Evolutionary conservation across 208 protist genomes (phyloP), one percentile per base, ranked within the genome.

Genomic region (Acanthamoeba sp.): DNA sequence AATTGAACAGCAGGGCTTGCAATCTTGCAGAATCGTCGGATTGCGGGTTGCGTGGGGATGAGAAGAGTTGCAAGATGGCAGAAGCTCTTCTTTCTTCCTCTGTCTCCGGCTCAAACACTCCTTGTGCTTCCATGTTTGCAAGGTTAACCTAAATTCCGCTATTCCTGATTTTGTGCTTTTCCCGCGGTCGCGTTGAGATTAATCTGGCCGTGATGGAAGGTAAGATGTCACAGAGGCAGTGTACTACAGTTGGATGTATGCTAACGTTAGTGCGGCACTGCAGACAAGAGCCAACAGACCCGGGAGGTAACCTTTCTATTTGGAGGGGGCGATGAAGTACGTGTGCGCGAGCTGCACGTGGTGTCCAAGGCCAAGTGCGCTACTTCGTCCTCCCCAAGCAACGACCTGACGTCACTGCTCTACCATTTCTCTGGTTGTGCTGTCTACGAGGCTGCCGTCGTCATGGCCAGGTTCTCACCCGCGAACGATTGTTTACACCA

Each of bases 361-460:
- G 16, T 0, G 1, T 10, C 24, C 0, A 84, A 84, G 38, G 57
- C 57, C 57, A 84, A 84, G 40, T 55, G 42, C 62, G 4, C 59
- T 69, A 16, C 62, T 10, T 12, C 62, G 18, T n/a, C 32, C 14
- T 45, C 29, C 14, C 76, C 12, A 10, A 40, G 24, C 69, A 27
- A 40, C 12, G 76, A 84, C 10, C 27, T 40, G 1, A 84, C 76
- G 27, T 84, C 76, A 12, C 40, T 84, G 18, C 42, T 84, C 40
- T 84, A 84, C 40, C 76, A 84, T 34, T 84, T 84, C 42, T 84
- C 76, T n/a, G 76, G 76, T 14, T 84, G 76, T n/a, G 76, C 76
- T 32, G 38, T 84, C 0, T 84, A 57, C n/a, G 76, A 84, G 76
- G 76, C 76, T 14, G 76, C 76, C 5, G 76, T 84, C 18, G 76